phyloP scores from a whole-genome alignment of 2,329 filamentous ascomycete species.

The Penicillium sp. region DNA sequence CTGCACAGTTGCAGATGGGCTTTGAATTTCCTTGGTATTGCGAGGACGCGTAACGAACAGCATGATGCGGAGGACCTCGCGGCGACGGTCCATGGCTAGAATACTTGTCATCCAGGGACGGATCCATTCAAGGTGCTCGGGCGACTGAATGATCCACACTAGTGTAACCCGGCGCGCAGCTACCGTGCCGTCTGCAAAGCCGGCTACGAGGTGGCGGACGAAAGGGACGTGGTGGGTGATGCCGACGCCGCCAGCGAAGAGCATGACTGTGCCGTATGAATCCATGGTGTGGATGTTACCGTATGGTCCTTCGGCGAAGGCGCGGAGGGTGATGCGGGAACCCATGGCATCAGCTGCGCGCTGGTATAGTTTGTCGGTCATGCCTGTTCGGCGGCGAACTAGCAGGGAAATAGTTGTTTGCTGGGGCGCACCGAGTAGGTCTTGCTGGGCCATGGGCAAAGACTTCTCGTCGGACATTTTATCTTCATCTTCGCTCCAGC shows the following conservation, averaged over 20 bases:
- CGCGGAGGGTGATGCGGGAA: slow-evolving; percentile 62
- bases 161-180: slow-evolving; percentile 80
- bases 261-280: slow-evolving; percentile 87
- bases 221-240: slow-evolving; percentile 95
- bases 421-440: slow-evolving; percentile 48
- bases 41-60: slow-evolving; percentile 88
- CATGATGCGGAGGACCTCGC: slow-evolving; percentile 80
- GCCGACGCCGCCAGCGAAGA: slow-evolving; percentile 89
- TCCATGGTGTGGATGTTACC: slow-evolving; percentile 78
- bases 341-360: slow-evolving; percentile 58
- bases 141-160: slow-evolving; percentile 89
- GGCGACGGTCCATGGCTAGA: slow-evolving; percentile 73
- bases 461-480: slow-evolving; percentile 43
- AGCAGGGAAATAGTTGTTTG: slow-evolving; percentile 72
- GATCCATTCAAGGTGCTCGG: slow-evolving; percentile 89
- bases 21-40: slow-evolving; percentile 77
- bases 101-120: slow-evolving; percentile 80
- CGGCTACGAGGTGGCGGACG: slow-evolving; percentile 71
- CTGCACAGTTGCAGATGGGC: slow-evolving; percentile 75
- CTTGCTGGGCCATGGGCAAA: slow-evolving; percentile 49
- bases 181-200: slow-evolving; percentile 67
- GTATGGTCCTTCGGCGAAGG: slow-evolving; percentile 88
- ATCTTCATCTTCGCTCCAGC: slow-evolving; percentile 65
- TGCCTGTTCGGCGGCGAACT: slow-evolving; percentile 81
- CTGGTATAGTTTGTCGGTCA: slow-evolving; percentile 79